Conservation (phyloP, 2,329 filamentous ascomycete species). For the Dryadomyces quercivorus region DNA sequence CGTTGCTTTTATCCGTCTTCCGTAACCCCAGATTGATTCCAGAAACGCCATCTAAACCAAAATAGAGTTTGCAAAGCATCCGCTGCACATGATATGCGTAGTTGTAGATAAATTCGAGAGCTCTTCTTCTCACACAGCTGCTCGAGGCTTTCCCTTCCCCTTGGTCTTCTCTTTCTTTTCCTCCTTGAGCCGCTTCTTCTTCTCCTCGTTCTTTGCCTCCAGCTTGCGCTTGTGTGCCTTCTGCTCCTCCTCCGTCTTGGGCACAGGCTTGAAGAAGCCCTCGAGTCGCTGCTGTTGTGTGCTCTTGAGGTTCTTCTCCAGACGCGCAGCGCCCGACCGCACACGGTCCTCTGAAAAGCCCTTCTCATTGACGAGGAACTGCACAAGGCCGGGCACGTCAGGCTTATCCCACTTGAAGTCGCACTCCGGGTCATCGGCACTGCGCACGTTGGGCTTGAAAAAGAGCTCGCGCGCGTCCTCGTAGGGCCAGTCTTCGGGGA, state of each 20-base stretch:
- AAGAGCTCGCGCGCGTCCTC: constrained; percentile 85
- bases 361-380: constrained; percentile 87
- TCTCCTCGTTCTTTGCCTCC: constrained; percentile 80
- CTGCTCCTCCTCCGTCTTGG: constrained; percentile 80
- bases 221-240: constrained; percentile 81
- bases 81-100: not conserved
- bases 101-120: too few species aligned
- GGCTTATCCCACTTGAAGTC: constrained; percentile 98
- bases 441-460: constrained; percentile 76
- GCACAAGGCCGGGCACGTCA: constrained; percentile 77
- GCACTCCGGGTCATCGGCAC: constrained; percentile 73
- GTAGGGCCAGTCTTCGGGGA: constrained; percentile 97
- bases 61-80: not conserved
- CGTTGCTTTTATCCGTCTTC: not conserved
- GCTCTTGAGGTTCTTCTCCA: constrained; percentile 84
- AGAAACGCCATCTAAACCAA: too few species aligned
- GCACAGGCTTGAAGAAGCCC: constrained; percentile 91
- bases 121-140: constrained; percentile 17
- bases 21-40: too few species aligned
- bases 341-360: constrained; percentile 95
- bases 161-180: constrained; percentile 94
- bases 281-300: constrained; percentile 85
- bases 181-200: constrained; percentile 90
- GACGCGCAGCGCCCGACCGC: constrained; percentile 58
- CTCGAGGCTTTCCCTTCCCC: constrained; percentile 74